Evolutionary conservation across 208 protist genomes (phyloP).

Genomic region (Wallacemonas rigidus): DNA sequence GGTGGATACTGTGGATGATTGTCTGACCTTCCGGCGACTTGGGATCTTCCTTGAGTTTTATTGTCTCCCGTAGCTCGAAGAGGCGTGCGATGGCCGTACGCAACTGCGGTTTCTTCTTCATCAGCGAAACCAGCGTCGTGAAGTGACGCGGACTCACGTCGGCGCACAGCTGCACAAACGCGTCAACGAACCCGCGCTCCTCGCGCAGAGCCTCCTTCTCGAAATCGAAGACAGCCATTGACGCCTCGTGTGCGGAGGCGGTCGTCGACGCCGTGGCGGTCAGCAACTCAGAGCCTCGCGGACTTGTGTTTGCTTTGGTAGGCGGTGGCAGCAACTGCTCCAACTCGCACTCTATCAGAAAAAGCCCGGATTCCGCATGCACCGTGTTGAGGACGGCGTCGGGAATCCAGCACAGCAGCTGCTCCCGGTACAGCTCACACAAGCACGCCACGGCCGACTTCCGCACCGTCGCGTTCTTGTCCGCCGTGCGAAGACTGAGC

Average conservation of each 20-base stretch:
- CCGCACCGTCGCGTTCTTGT: slow-evolving; percentile 68
- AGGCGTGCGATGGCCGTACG: slow-evolving; percentile 41
- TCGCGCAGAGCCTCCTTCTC: slow-evolving; percentile 44
- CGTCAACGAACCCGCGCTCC: slow-evolving; percentile 43
- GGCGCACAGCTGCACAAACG: slow-evolving; percentile 52
- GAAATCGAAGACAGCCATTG: slow-evolving; percentile 59
- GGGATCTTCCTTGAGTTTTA: slow-evolving; percentile 40
- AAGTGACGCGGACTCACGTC: slow-evolving; percentile 43
- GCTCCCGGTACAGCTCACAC: slow-evolving; percentile 46
- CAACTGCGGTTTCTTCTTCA: slow-evolving; percentile 49
- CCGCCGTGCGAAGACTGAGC: slow-evolving; percentile 56
- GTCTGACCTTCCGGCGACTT: slow-evolving; percentile 51
- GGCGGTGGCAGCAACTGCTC: slow-evolving; percentile 54
- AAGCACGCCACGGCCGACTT: slow-evolving; percentile 55
- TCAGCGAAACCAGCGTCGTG: slow-evolving; percentile 43
- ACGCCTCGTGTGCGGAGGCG: neutral
- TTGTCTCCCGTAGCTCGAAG: slow-evolving; percentile 53
- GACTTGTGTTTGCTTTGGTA: slow-evolving; percentile 2
- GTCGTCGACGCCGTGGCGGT: neutral
- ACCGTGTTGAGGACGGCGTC: slow-evolving; percentile 44
- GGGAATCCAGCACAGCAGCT: slow-evolving; percentile 61
- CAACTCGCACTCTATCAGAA: slow-evolving; percentile 36
- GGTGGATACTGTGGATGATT: slow-evolving; percentile 63
- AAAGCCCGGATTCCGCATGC: slow-evolving; percentile 46
- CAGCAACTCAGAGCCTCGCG: neutral